phyloP scores from a whole-genome alignment of 805 yeast genomes.

The Candida vartiovaarae region DNA sequence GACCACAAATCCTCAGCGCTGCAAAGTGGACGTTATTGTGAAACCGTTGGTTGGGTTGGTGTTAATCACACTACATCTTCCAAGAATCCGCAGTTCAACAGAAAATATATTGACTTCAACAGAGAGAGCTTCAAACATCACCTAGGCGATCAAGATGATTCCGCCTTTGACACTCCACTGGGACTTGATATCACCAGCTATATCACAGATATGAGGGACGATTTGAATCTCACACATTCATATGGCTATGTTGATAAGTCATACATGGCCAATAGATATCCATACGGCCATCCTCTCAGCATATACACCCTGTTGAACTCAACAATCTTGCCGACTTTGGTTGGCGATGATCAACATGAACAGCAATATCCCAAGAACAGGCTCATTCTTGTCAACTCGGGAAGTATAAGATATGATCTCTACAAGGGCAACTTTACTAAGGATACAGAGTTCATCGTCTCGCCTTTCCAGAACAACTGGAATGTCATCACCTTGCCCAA shows the following conservation, averaged over 20 bases:
- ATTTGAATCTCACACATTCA: constrained; percentile 45
- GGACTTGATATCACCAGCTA: constrained; percentile 45
- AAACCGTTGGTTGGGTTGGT: constrained; percentile 86
- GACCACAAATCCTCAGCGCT: constrained; percentile 67
- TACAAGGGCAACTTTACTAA: constrained; percentile 77
- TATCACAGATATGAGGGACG: constrained; percentile 37
- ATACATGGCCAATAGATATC: constrained; percentile 62
- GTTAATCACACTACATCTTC: constrained; percentile 29
- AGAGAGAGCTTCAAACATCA: constrained; percentile 64
- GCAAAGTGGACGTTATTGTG: constrained; percentile 92
- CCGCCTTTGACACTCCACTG: constrained; percentile 42
- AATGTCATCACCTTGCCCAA: constrained; percentile 54
- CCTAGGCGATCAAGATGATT: constrained; percentile 21
- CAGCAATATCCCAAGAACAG: constrained; percentile 25
- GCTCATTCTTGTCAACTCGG: constrained; percentile 71
- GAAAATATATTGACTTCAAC: constrained; percentile 83
- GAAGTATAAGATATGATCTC: constrained; percentile 81
- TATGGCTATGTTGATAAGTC: constrained; percentile 63
- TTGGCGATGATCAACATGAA: constrained; percentile 15
- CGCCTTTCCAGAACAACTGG: constrained; percentile 86
- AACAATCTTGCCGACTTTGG: constrained; percentile 44
- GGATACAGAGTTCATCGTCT: constrained; percentile 74
- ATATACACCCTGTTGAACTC: constrained; percentile 53
- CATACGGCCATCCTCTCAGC: constrained; percentile 49
- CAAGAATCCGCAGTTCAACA: constrained; percentile 29